Percentiles rank a stretch among this genome's conserved stretches.
These are phyloP conservation scores for Hypoxylon intermedium DNA, from an alignment of 495 filamentous ascomycete species.

Conservation along the genomic window DNA sequence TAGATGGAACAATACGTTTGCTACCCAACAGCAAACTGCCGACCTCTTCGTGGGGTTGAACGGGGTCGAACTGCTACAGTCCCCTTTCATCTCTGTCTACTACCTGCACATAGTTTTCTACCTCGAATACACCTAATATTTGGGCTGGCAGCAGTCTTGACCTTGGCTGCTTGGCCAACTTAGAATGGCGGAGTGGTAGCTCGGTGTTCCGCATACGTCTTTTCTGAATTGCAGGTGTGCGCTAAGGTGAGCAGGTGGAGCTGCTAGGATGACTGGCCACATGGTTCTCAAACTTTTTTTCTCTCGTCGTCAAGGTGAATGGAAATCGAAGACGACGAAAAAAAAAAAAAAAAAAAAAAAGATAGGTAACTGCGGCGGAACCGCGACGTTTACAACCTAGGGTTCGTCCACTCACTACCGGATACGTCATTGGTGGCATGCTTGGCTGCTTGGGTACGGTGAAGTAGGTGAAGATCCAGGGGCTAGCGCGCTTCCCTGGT, in stretches of 20 bases:
- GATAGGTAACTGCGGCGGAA: slow-evolving; percentile 30
- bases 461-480: slow-evolving; percentile 28
- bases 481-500: slow-evolving; percentile 5
- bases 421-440: slow-evolving; percentile 27
- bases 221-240: slow-evolving; percentile 2
- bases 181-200: slow-evolving; percentile 2
- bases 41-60: slow-evolving; percentile 31
- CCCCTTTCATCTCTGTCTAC: background rate
- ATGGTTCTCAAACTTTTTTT: background rate
- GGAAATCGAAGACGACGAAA: background rate
- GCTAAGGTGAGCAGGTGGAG: slow-evolving; percentile 13
- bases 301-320: background rate
- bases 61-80: background rate
- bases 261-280: background rate
- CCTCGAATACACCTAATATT: no score
- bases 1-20: slow-evolving; percentile 25
- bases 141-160: no score
- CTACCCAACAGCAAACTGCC: slow-evolving; percentile 38
- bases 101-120: no score
- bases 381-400: slow-evolving; percentile 28
- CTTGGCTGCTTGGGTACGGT: slow-evolving; percentile 1
- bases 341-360: slow-evolving; percentile 9
- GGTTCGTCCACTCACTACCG: slow-evolving; percentile 15
- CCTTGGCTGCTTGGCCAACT: background rate
- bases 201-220: background rate